phyloP scores from a whole-genome alignment of 805 yeast species.

The Hanseniaspora meyeri region DNA sequence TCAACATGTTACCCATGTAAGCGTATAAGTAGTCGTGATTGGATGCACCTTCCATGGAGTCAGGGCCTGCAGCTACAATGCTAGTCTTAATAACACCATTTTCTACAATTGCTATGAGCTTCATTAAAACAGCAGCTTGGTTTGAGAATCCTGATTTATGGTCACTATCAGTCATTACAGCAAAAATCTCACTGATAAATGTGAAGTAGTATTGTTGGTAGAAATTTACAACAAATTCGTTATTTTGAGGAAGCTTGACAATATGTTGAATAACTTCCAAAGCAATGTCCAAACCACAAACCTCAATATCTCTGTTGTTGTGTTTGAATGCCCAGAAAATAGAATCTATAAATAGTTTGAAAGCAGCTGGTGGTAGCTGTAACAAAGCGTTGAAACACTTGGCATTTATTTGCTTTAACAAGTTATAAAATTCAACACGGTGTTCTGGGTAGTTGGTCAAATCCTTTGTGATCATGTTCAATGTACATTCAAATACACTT shows the following conservation, averaged over 20 bases:
- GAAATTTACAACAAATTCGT: conserved; percentile 68
- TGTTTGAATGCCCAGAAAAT: conserved; percentile 98
- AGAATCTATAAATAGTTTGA: conserved; percentile 81
- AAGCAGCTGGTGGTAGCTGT: conserved; percentile 82
- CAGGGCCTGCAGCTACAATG: conserved; percentile 54
- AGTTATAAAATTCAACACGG: conserved; percentile 87
- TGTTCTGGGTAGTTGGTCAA: conserved; percentile 96
- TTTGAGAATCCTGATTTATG: conserved; percentile 91
- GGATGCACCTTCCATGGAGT: conserved; percentile 75
- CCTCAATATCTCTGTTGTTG: conserved; percentile 92
- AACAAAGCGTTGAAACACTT: conserved; percentile 77
- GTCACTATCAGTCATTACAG: conserved; percentile 89
- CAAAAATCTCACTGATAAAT: conserved; percentile 82
- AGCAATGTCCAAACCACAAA: conserved; percentile 73
- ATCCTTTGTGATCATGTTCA: conserved; percentile 90
- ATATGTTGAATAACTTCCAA: conserved; percentile 76
- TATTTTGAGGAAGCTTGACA: conserved; percentile 49
- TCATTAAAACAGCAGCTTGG: conserved; percentile 75
- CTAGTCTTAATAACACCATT: conserved; percentile 64
- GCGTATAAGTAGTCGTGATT: conserved; percentile 69
- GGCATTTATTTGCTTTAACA: conserved; percentile 73
- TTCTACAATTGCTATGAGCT: conserved; percentile 71
- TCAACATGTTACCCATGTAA: conserved; percentile 67
- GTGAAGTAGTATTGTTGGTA: conserved; percentile 81
- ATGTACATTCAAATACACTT: conserved; percentile 85